Evolutionary conservation across 306 rosid species (phyloP).

Genomic region (Pterocarpus macrocarpus): DNA sequence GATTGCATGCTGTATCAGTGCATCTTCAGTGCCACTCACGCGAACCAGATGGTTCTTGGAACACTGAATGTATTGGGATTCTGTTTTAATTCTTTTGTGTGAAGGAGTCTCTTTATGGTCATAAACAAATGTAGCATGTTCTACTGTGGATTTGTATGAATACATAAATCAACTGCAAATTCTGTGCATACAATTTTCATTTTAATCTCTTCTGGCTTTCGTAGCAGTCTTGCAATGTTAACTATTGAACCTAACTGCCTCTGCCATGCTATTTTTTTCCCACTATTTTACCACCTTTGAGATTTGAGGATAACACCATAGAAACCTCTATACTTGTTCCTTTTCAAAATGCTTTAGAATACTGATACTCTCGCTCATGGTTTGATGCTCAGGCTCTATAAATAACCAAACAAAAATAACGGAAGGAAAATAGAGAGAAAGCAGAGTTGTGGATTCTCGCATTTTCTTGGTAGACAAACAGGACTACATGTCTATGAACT

Average conservation of each 20-base stretch:
- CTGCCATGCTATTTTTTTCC: not conserved
- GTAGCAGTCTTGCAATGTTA: not conserved
- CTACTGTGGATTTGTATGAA: conserved; percentile 19
- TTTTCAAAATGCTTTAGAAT: not conserved
- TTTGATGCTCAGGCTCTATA: too few species aligned
- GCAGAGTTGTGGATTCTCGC: too few species aligned
- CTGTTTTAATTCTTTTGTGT: not conserved
- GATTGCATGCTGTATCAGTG: conserved; percentile 31
- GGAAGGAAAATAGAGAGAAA: too few species aligned
- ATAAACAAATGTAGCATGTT: conserved; percentile 5
- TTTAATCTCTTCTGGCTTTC: not conserved
- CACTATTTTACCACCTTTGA: not conserved
- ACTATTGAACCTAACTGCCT: not conserved
- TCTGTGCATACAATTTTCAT: conserved; percentile 3
- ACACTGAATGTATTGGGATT: conserved; percentile 1
- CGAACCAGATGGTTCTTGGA: conserved; percentile 28
- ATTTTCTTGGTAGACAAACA: too few species aligned
- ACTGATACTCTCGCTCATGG: too few species aligned
- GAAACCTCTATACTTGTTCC: not conserved
- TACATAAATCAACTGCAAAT: not conserved
- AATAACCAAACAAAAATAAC: too few species aligned
- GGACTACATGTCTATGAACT: too few species aligned
- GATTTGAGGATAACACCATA: not conserved
- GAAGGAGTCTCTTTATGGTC: conserved; percentile 21
- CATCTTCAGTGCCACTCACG: conserved; percentile 36